phyloP scores from a whole-genome alignment of 495 filamentous ascomycete genomes.

The Pyrenula massariospora region DNA sequence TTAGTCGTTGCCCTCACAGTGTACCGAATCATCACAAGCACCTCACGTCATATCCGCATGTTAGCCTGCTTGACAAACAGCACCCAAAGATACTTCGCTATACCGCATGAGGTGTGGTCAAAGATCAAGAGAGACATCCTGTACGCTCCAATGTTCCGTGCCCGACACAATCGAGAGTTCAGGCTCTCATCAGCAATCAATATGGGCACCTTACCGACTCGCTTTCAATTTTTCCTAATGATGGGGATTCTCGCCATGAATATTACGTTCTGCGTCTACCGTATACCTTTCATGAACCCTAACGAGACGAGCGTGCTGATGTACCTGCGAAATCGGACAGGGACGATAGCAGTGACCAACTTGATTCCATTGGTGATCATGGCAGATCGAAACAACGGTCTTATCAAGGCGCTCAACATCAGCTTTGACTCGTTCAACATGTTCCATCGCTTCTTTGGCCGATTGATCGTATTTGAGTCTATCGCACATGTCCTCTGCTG shows the following conservation, averaged over 20 bases:
- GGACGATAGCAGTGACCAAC: conserved; percentile 65
- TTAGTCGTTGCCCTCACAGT: conserved; percentile 36
- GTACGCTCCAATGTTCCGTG: conserved; percentile 72
- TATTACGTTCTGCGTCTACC: conserved; percentile 63
- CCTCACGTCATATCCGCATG: conserved; percentile 58
- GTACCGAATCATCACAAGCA: conserved; percentile 36
- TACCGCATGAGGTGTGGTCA: conserved; percentile 35
- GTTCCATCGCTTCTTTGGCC: conserved; percentile 67
- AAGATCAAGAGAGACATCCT: conserved; percentile 68
- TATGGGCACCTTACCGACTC: conserved; percentile 74
- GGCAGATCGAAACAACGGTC: conserved; percentile 58
- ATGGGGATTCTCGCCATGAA: conserved; percentile 64
- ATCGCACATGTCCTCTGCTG: conserved; percentile 53
- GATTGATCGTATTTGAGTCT: conserved; percentile 56
- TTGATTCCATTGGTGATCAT: conserved; percentile 64
- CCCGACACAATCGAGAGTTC: conserved; percentile 79
- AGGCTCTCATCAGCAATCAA: conserved; percentile 65
- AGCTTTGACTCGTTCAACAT: conserved; percentile 73
- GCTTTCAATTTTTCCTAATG: conserved; percentile 68
- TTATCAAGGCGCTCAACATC: conserved; percentile 51
- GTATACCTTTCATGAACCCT: conserved; percentile 41
- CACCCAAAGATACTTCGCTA: conserved; percentile 50
- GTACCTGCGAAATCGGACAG: conserved; percentile 59
- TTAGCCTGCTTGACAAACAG: conserved; percentile 62
- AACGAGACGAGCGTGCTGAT: conserved; percentile 31